Evolutionary conservation across 2,329 filamentous ascomycete genomes (phyloP).

Genomic region (Verticillium tricorpus): DNA sequence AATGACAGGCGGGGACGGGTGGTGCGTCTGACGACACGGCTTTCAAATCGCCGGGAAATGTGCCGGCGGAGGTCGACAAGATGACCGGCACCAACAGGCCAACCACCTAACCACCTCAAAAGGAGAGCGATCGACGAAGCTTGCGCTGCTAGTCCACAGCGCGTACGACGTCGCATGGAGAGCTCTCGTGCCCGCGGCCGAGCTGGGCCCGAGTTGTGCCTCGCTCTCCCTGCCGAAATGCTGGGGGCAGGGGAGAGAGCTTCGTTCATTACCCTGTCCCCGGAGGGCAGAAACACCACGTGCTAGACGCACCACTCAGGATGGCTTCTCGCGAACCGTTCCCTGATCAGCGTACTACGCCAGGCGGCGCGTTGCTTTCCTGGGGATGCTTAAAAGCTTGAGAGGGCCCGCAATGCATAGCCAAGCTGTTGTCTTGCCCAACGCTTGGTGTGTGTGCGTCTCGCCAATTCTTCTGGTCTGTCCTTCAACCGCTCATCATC

Average conservation of each 20-base stretch:
- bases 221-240: background rate
- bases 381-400: background rate
- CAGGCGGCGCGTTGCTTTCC: background rate
- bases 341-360: background rate
- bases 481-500: background rate
- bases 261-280: background rate
- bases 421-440: background rate
- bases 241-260: background rate
- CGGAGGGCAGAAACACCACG: background rate
- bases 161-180: background rate
- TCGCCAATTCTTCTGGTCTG: background rate
- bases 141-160: background rate
- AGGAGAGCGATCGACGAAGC: background rate
- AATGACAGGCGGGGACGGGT: background rate
- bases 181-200: background rate
- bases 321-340: background rate
- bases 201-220: background rate
- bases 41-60: background rate
- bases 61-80: background rate
- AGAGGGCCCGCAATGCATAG: background rate
- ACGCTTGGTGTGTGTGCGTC: background rate
- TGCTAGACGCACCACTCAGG: conserved; percentile 1
- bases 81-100: background rate
- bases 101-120: background rate
- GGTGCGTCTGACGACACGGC: conserved; percentile 1